Conservation (phyloP, 495 filamentous ascomycete species). For the Daldinia childiae region DNA sequence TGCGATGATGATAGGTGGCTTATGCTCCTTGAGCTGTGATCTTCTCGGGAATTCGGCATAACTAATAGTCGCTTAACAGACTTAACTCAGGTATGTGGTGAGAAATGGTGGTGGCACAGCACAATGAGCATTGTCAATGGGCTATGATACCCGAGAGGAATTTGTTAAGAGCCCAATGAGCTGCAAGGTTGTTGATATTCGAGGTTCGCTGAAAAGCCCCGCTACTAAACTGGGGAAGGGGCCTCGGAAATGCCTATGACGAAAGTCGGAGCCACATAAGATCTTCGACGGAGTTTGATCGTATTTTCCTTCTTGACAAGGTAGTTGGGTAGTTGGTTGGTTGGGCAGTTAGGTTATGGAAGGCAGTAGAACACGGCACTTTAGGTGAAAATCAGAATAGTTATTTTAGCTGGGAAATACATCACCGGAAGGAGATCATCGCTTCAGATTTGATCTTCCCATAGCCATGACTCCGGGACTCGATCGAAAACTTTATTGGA, state of each 20-base stretch:
- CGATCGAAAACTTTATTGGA: slow-evolving; percentile 28
- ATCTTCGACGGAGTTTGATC: background rate
- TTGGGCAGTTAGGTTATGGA: background rate
- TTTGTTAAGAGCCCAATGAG: background rate
- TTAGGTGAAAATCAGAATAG: background rate
- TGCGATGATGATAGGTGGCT: no score
- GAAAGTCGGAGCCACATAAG: slow-evolving; percentile 4
- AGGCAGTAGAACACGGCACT: background rate
- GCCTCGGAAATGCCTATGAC: background rate
- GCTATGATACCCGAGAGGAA: background rate
- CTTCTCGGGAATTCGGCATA: background rate
- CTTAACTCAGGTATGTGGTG: no score
- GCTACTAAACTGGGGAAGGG: background rate
- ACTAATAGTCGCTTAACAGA: background rate
- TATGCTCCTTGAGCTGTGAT: background rate
- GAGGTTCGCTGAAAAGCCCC: no score
- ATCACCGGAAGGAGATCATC: slow-evolving; percentile 4
- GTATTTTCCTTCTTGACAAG: background rate
- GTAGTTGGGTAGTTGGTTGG: background rate
- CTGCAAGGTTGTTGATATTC: no score
- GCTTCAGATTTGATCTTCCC: slow-evolving; percentile 38
- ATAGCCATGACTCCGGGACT: slow-evolving; percentile 38
- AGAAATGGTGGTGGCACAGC: no score
- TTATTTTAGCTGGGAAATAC: background rate
- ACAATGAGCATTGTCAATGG: no score